phyloP scores from a whole-genome alignment of 2,329 filamentous ascomycete genomes.

The Knoxdaviesia proteae region DNA sequence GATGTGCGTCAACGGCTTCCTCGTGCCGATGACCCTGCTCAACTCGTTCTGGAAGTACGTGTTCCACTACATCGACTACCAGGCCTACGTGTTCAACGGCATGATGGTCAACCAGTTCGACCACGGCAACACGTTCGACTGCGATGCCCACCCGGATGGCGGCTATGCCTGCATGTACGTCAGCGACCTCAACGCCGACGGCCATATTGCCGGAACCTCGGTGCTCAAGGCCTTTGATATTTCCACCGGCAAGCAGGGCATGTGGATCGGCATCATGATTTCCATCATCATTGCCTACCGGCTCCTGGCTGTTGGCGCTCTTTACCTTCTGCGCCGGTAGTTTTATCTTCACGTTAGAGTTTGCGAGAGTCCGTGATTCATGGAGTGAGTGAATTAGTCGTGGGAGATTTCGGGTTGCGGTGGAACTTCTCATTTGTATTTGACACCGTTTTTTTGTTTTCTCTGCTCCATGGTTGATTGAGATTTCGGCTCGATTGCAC shows the following conservation, averaged over 20 bases:
- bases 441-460: too few relatives aligned
- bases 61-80: conserved; percentile 79
- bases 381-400: too few relatives aligned
- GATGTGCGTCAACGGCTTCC: conserved; percentile 73
- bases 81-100: conserved; percentile 68
- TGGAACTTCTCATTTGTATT: too few relatives aligned
- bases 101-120: conserved; percentile 94
- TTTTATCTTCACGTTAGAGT: too few relatives aligned
- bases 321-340: too few relatives aligned
- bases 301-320: too few relatives aligned
- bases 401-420: too few relatives aligned
- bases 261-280: conserved; percentile 60
- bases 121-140: conserved; percentile 39
- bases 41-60: conserved; percentile 77
- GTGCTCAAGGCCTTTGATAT: conserved; percentile 55
- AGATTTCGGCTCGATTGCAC: too few relatives aligned
- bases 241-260: conserved; percentile 35
- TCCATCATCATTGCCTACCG: conserved; percentile 57
- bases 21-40: conserved; percentile 49
- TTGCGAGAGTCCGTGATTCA: too few relatives aligned
- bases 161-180: conserved; percentile 52
- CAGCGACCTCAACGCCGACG: conserved; percentile 38
- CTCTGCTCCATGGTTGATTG: too few relatives aligned
- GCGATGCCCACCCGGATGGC: conserved; percentile 16
- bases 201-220: conserved; percentile 48